A percentile compares a stretch with the other conserved stretches of the same genome.
phyloP scores from a whole-genome alignment of 805 yeast species.

The Saturnispora ahearnii region DNA sequence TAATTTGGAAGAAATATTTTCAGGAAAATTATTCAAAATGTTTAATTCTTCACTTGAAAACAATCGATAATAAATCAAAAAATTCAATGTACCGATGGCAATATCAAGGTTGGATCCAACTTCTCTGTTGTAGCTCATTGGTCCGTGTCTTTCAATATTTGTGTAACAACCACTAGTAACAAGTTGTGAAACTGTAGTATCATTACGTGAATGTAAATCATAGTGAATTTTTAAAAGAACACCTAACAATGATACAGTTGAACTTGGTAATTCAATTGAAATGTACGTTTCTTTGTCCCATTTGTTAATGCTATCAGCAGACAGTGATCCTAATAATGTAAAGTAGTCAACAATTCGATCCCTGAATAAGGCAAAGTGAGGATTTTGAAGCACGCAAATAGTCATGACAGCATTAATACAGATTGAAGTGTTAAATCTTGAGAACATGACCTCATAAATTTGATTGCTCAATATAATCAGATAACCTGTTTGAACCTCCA shows the following conservation, averaged over 20 bases:
- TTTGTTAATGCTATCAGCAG: slow-evolving; percentile 14
- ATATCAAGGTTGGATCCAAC: slow-evolving; percentile 22
- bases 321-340: slow-evolving; percentile 17
- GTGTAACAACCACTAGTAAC: slow-evolving; percentile 14
- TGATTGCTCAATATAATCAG: slow-evolving; percentile 19
- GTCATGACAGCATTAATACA: slow-evolving; percentile 33
- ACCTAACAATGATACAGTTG: slow-evolving; percentile 18
- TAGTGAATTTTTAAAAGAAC: slow-evolving; percentile 35
- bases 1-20: slow-evolving; percentile 30
- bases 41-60: slow-evolving; percentile 23
- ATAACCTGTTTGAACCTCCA: slow-evolving; percentile 22
- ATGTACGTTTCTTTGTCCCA: slow-evolving; percentile 17
- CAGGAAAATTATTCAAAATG: slow-evolving; percentile 14
- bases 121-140: slow-evolving; percentile 27
- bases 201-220: slow-evolving; percentile 22
- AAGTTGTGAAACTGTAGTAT: slow-evolving; percentile 27
- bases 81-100: slow-evolving; percentile 34
- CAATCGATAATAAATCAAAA: slow-evolving; percentile 31
- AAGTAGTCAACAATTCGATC: slow-evolving; percentile 20
- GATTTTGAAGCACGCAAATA: slow-evolving; percentile 43
- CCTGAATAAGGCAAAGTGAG: slow-evolving; percentile 34
- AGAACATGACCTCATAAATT: slow-evolving; percentile 18
- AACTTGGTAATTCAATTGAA: slow-evolving; percentile 21
- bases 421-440: slow-evolving; percentile 20
- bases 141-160: slow-evolving; percentile 27